Evolutionary conservation across 1,284 basidiomycete genomes (phyloP).

Genomic region (Chondrostereum purpureum): DNA sequence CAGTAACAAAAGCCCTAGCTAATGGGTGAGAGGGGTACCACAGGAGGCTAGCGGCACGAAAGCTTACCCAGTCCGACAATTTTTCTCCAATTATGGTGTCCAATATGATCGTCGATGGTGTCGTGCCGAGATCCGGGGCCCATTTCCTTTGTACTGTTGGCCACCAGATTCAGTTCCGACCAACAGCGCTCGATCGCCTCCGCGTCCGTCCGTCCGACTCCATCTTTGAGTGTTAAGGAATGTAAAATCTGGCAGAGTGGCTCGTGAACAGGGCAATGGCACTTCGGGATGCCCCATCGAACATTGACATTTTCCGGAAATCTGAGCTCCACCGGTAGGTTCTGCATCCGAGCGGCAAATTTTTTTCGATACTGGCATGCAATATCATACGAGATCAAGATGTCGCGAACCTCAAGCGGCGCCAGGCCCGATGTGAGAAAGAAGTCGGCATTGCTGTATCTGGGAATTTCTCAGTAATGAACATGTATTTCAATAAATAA

Average conservation of each 20-base stretch:
- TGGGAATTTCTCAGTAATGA: conserved; percentile 12
- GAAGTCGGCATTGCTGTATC: conserved; percentile 23
- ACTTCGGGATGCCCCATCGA: conserved; percentile 17
- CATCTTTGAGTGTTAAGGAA: conserved; percentile 19
- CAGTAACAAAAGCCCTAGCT: background rate
- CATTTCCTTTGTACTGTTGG: conserved; percentile 23
- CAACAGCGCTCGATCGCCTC: conserved; percentile 23
- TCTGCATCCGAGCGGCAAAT: conserved; percentile 9
- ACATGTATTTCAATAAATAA: background rate
- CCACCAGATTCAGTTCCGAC: conserved; percentile 18
- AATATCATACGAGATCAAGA: conserved; percentile 19
- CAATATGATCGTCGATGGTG: conserved; percentile 21
- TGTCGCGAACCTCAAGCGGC: background rate
- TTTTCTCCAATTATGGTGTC: conserved; percentile 20
- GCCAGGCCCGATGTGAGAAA: conserved; percentile 11
- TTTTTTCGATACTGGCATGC: conserved; percentile 18
- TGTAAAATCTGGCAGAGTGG: conserved; percentile 15
- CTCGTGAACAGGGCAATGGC: conserved; percentile 21
- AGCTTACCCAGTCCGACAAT: conserved; percentile 15
- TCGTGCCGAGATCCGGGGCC: too few species aligned
- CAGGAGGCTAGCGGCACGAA: background rate
- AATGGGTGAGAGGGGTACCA: background rate
- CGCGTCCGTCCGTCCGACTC: conserved; percentile 20
- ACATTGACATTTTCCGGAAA: background rate
- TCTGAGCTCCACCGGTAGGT: conserved; percentile 10